Evolutionary conservation across 225 moss, liverwort and hornwort genomes (phyloP).

Genomic region (Lunularia cruciata): DNA sequence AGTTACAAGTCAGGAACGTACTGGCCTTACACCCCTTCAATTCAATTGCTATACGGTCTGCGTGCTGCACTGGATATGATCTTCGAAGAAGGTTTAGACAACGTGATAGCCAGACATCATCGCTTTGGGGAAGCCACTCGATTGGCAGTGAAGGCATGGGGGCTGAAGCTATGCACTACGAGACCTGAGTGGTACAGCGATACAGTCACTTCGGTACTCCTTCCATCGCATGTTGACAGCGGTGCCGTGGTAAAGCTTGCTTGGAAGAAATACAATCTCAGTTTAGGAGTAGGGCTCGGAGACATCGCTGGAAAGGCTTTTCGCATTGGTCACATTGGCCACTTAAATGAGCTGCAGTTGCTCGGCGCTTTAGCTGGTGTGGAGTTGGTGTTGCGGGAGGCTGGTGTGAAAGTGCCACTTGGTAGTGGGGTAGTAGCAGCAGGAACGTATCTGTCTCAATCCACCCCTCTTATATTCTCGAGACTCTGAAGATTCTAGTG

Average conservation of each 20-base stretch:
- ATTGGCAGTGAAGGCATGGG: constrained; percentile 52
- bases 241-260: constrained; percentile 44
- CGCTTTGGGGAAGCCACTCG: constrained; percentile 51
- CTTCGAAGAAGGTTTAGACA: constrained; percentile 55
- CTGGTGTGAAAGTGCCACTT: constrained; percentile 30
- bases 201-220: constrained; percentile 47
- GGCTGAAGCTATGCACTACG: constrained; percentile 37
- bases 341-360: constrained; percentile 50
- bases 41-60: constrained; percentile 51
- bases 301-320: constrained; percentile 46
- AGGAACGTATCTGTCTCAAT: constrained; percentile 20
- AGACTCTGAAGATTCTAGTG: constrained; percentile 29
- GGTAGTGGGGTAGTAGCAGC: constrained; percentile 55
- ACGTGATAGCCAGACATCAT: constrained; percentile 46
- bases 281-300: constrained; percentile 47
- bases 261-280: constrained; percentile 54
- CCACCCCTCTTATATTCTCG: constrained; percentile 42
- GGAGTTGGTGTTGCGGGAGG: constrained; percentile 44
- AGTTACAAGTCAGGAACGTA: constrained; percentile 35
- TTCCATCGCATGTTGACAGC: constrained; percentile 44
- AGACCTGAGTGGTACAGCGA: constrained; percentile 47
- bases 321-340: constrained; percentile 48
- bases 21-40: constrained; percentile 57
- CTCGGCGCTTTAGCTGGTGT: constrained; percentile 46
- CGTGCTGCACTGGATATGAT: constrained; percentile 53